Conservation (phyloP, 768 basidiomycete species). For the Naganishia vaughanmartiniae region DNA sequence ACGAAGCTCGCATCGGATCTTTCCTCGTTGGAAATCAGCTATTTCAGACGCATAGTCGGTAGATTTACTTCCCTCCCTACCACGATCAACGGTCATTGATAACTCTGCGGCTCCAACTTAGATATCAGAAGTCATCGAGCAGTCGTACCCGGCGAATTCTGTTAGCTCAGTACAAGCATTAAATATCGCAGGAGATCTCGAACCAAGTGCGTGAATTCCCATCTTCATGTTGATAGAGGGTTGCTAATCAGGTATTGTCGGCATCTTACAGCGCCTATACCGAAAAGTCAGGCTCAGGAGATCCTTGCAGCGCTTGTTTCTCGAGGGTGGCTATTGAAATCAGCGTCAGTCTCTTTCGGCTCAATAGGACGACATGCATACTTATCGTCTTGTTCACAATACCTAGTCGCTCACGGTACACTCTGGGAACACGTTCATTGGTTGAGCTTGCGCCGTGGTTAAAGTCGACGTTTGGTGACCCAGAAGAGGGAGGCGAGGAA, state of each 20-base stretch:
- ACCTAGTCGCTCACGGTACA: slow-evolving; percentile 42
- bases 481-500: slow-evolving; percentile 18
- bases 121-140: slow-evolving; percentile 40
- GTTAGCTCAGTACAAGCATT: slow-evolving; percentile 41
- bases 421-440: slow-evolving; percentile 38
- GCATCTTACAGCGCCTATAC: slow-evolving; percentile 32
- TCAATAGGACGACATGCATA: not conserved
- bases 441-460: slow-evolving; percentile 45
- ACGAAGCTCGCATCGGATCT: slow-evolving; percentile 40
- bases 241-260: not conserved
- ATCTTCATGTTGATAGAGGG: not conserved
- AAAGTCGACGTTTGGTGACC: slow-evolving; percentile 38
- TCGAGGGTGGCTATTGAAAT: slow-evolving; percentile 45
- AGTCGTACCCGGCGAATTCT: slow-evolving; percentile 49
- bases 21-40: slow-evolving; percentile 42
- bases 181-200: slow-evolving; percentile 26
- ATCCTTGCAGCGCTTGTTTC: slow-evolving; percentile 42
- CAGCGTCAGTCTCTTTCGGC: slow-evolving; percentile 37
- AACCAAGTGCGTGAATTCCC: not conserved
- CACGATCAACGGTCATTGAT: no score
- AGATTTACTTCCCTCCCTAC: not conserved
- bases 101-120: not conserved
- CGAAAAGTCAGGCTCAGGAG: slow-evolving; percentile 37
- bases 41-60: slow-evolving; percentile 43
- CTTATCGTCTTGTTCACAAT: not conserved